Evolutionary conservation across 768 basidiomycete species (phyloP), one percentile per base, ranked within the genome.

Genomic region (Trametes cubensis): DNA sequence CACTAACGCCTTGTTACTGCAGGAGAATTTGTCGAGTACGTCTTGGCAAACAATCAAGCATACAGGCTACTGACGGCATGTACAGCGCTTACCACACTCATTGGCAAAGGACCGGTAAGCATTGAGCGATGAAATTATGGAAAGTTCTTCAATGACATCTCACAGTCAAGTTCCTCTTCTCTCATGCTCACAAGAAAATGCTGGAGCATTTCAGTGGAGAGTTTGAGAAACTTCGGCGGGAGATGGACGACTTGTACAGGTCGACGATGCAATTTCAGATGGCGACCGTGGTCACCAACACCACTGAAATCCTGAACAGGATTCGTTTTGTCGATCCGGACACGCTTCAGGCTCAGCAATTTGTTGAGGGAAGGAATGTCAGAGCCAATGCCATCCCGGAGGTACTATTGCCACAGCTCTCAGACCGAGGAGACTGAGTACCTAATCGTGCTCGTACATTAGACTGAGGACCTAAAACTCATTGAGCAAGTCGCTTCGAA

Each of bases 261-360:
- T 51, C 41, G 10, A n/a, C 38, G 14, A 51, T n/a, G 20, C 58
- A 59, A 6, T 17, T 59, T 6, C 58, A 59, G 41, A 26, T 59
- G 3, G 7, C 42, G 17, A 44, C 40, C 2, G 20, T 52, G 1
- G 6, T 44, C 13, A 26, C 40, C 21, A 51, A 51, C 20, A 59
- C 42, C 5, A n/a, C 20, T 2, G 40, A 51, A 5, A 51, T 59
- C 15, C 41, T 58, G 14, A 39, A 25, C 2, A 40, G 25, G 17
- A 46, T 58, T 0, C 38, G 18, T 6, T 13, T 42, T 2, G 26
- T 13, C 11, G 57, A 58, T 42, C 47, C 49, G 6, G 49, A 59
- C 18, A 20, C 45, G 6, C 15, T 20, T 7, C 20, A 21, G 6
- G 49, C 42, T 10, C 48, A 51, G 11, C 28, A 14, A 10, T 52